Evolutionary conservation across 139 green algal genomes (phyloP).

Genomic region (Haematococcus lacustris): DNA sequence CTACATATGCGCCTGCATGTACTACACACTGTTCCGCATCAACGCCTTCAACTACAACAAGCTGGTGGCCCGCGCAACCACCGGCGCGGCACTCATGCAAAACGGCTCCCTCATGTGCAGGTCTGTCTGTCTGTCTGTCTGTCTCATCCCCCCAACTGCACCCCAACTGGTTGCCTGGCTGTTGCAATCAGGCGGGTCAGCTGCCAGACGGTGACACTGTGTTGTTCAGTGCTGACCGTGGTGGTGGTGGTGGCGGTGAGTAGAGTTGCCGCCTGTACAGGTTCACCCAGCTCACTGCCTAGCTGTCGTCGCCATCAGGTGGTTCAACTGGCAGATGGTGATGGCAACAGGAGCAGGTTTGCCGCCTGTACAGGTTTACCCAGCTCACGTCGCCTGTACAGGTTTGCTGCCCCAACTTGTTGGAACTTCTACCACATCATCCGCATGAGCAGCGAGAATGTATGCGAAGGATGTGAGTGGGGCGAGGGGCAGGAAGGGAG

Average conservation of each 20-base stretch:
- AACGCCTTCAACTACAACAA: slow-evolving; percentile 72
- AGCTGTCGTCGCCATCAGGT: no score
- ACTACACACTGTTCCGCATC: slow-evolving; percentile 68
- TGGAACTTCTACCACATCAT: slow-evolving; percentile 91
- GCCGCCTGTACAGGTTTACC: no score
- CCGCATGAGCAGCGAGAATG: slow-evolving; percentile 44
- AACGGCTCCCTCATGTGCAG: slow-evolving; percentile 71
- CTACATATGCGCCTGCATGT: slow-evolving; percentile 86
- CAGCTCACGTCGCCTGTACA: slow-evolving; percentile 71
- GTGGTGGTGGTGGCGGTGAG: no score
- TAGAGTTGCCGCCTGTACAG: no score
- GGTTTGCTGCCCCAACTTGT: slow-evolving; percentile 85
- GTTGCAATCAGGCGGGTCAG: no score
- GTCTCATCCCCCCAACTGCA: no score
- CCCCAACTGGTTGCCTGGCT: no score
- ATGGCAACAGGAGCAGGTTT: no score
- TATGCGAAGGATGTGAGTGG: slow-evolving; percentile 9
- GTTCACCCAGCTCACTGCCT: slow-evolving; percentile 87
- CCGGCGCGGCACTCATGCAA: slow-evolving; percentile 28
- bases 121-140: no score
- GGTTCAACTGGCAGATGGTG: no score
- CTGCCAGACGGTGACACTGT: no score
- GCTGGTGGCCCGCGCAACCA: slow-evolving; percentile 35
- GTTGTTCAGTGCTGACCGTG: no score
- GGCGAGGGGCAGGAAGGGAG: not conserved